A percentile compares a stretch with the other conserved stretches of the same genome.
These are phyloP conservation scores for Neurospora pannonica DNA, from an alignment of 495 filamentous ascomycete species.

Conservation along the genomic window DNA sequence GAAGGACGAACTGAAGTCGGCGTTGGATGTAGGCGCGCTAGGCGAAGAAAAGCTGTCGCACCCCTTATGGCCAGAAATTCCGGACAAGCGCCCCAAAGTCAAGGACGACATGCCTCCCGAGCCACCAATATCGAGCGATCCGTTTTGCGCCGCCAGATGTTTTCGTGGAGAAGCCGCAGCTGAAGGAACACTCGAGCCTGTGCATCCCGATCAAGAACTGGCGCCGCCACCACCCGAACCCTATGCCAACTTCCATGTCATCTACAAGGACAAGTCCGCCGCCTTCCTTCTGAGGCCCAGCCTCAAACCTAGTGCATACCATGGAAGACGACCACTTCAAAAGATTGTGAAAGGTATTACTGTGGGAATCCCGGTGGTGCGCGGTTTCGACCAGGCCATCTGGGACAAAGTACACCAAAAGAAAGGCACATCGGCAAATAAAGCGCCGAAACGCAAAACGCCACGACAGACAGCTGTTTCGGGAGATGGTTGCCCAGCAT, in stretches of 20 bases:
- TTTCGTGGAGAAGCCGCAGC: constrained; percentile 47
- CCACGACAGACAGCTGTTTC: not conserved
- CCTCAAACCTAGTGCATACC: constrained; percentile 69
- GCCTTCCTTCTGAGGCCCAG: constrained; percentile 76
- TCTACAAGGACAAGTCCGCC: constrained; percentile 65
- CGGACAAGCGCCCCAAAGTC: constrained; percentile 29
- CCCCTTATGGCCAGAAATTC: constrained; percentile 61
- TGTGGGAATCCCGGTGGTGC: constrained; percentile 76
- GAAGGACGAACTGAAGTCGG: constrained; percentile 84
- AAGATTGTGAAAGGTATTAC: constrained; percentile 76
- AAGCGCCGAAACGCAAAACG: constrained; percentile 28
- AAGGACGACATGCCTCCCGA: constrained; percentile 25
- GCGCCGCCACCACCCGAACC: constrained; percentile 15
- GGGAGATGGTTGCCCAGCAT: constrained; percentile 33
- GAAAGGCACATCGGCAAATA: constrained; percentile 26
- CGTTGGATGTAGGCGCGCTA: constrained; percentile 77
- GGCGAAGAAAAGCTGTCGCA: constrained; percentile 88
- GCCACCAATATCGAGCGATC: constrained; percentile 42
- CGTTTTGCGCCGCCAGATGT: constrained; percentile 44
- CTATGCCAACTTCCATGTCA: constrained; percentile 64
- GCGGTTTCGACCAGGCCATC: constrained; percentile 67
- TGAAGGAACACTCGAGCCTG: constrained; percentile 37
- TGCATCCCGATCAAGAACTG: constrained; percentile 29
- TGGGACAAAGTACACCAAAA: constrained; percentile 68
- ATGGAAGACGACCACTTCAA: constrained; percentile 64